Conservation (phyloP, 805 yeast species). For the Metschnikowia proteae region DNA sequence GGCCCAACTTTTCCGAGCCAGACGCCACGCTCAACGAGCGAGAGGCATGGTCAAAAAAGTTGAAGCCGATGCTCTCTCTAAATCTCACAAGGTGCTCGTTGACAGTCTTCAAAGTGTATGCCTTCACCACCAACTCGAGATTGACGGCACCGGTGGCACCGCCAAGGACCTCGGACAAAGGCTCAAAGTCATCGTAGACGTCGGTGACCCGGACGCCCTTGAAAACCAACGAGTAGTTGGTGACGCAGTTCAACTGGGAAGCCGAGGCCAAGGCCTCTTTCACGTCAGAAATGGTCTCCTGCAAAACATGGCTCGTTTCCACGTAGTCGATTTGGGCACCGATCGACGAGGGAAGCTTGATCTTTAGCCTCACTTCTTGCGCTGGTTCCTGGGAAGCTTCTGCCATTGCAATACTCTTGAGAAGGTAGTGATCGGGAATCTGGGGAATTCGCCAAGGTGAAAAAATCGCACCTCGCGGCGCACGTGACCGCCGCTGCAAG, state of each 20-base stretch:
- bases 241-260: conserved; percentile 54
- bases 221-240: conserved; percentile 51
- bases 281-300: conserved; percentile 55
- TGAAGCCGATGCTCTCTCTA: conserved; percentile 58
- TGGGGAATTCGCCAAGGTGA: conserved; percentile 2
- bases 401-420: conserved; percentile 11
- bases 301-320: conserved; percentile 30
- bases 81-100: conserved; percentile 59
- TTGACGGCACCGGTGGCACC: conserved; percentile 27
- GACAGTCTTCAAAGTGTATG: conserved; percentile 60
- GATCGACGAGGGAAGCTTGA: conserved; percentile 19
- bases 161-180: conserved; percentile 24
- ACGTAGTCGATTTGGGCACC: conserved; percentile 19
- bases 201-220: conserved; percentile 32
- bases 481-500: conserved; percentile 1
- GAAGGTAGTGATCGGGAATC: not conserved
- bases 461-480: conserved; percentile 3
- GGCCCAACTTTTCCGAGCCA: conserved; percentile 50
- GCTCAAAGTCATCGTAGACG: conserved; percentile 25
- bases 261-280: conserved; percentile 55
- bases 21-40: conserved; percentile 39
- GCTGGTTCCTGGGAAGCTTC: conserved; percentile 17
- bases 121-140: conserved; percentile 47
- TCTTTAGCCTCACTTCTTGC: conserved; percentile 21
- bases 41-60: conserved; percentile 41